These are phyloP conservation scores for Lablab purpureus DNA, from an alignment of 306 rosid species.

Conservation along the genomic window DNA sequence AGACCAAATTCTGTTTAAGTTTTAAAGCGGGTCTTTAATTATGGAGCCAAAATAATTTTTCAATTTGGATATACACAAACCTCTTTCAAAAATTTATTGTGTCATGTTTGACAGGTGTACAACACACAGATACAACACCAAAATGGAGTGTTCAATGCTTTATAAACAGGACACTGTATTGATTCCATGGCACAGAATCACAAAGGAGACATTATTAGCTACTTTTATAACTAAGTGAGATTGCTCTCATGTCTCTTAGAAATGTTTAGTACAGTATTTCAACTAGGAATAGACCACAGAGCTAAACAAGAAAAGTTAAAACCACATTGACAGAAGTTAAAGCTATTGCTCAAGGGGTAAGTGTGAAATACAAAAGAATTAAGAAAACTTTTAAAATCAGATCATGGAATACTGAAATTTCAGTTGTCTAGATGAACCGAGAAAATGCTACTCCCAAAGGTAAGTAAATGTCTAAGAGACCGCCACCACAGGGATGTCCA, in stretches of 20 bases:
- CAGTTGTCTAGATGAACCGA: not conserved
- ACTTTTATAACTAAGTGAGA: constrained; percentile 3
- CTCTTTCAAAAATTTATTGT: not conserved
- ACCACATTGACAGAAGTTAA: constrained; percentile 15
- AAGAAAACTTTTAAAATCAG: not conserved
- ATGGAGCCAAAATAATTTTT: not conserved
- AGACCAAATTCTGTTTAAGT: not conserved
- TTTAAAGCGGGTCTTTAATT: not conserved
- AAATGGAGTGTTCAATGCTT: not conserved
- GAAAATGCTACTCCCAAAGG: not conserved
- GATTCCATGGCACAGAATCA: not conserved
- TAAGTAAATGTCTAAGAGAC: not conserved
- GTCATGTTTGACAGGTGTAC: not conserved
- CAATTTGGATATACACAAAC: not conserved
- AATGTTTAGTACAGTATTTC: not conserved
- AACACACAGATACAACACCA: not conserved
- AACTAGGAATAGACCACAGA: not conserved
- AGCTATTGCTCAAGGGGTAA: not conserved
- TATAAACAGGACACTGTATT: constrained; percentile 11
- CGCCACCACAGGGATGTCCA: not conserved
- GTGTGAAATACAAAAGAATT: constrained; percentile 9
- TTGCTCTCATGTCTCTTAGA: not conserved
- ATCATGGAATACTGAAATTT: constrained; percentile 1
- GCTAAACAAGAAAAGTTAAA: constrained; percentile 20
- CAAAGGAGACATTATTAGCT: not conserved